Conservation (phyloP, 257 asterid species). For the Fraxinus quadrangulata region DNA sequence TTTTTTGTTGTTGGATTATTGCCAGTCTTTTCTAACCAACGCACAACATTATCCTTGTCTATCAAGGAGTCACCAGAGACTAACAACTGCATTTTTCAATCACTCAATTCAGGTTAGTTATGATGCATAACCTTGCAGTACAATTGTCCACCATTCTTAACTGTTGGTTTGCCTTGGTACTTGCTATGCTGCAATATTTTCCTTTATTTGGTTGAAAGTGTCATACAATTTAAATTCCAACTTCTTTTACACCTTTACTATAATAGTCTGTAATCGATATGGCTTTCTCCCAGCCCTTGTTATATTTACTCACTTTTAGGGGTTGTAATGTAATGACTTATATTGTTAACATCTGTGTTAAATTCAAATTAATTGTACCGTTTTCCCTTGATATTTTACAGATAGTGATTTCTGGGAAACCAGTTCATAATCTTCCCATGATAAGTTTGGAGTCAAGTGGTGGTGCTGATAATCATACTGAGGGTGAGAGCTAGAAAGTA, state of each 20-base stretch:
- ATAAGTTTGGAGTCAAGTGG: conserved; percentile 40
- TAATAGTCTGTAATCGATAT: neutral
- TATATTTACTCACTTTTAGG: neutral
- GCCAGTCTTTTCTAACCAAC: conserved; percentile 86
- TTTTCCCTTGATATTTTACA: conserved; percentile 34
- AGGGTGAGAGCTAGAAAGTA: conserved; percentile 39
- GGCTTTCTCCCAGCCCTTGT: neutral
- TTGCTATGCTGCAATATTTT: conserved; percentile 11
- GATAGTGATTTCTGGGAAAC: conserved; percentile 79
- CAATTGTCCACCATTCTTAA: conserved; percentile 8
- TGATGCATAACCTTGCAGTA: conserved; percentile 6
- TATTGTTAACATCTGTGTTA: neutral
- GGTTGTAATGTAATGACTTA: neutral
- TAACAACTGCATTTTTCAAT: conserved; percentile 62
- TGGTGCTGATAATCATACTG: conserved; percentile 36
- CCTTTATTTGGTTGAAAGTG: neutral
- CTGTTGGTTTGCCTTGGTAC: conserved; percentile 19
- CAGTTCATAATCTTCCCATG: conserved; percentile 47
- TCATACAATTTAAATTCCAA: neutral
- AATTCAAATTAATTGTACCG: conserved; percentile 16
- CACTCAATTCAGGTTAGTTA: conserved; percentile 81
- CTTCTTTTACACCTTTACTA: neutral
- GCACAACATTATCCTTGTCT: conserved; percentile 83
- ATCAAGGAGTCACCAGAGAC: conserved; percentile 83
- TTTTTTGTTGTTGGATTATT: conserved; percentile 22